Base-by-base conservation (phyloP, 208 protist genomes). In the Wallacemonas collosoma region DNA sequence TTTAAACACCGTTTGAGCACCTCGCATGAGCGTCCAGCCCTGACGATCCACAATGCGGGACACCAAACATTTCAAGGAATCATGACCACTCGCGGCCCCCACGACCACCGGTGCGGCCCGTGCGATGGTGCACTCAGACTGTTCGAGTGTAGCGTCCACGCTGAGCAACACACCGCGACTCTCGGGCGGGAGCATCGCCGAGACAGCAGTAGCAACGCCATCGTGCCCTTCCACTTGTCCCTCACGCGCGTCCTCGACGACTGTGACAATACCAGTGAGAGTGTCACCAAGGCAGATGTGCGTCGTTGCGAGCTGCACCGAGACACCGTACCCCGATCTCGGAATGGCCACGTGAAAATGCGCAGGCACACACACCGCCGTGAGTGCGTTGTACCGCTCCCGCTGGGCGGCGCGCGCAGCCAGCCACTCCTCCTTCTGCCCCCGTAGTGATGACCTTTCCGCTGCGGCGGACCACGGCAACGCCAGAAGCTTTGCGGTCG, bases 161-260 rank as follows among this genome's bases (percentile, higher is more conserved):
- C 50, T 65, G 41, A 65, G 40, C 60, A 65, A 3, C 41, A 65
- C 60, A 51, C 60, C 60, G 15, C n/a, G 60, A n/a, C 60, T 50
- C 41, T 65, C 40, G 1, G 60, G 11, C 3, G 60, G 60, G 6
- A 65, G 36, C 60, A 65, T 48, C 26, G 38, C 36, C 38, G 8
- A 6, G 7, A 35, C 60, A 36, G 38, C 9, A 9, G 60, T 5
- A 1, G 40, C 40, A 51, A 7, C 56, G 43, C 6, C 17, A 14
- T 35, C 1, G 7, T 48, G 12, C n/a, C 12, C 26, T 26, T 26
- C 26, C 26, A 26, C 26, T 26, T 26, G 26, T 26, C 26, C 38
- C 9, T 7, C 60, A 8, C 38, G 4, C 43, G 60, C 60, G 3
- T 38, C 15, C 3, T 38, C 56, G 7, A n/a, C 8, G 41, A 65